Base-by-base conservation (phyloP, 1,284 basidiomycete genomes). In the Anthracocystis panici-leucophaei region DNA sequence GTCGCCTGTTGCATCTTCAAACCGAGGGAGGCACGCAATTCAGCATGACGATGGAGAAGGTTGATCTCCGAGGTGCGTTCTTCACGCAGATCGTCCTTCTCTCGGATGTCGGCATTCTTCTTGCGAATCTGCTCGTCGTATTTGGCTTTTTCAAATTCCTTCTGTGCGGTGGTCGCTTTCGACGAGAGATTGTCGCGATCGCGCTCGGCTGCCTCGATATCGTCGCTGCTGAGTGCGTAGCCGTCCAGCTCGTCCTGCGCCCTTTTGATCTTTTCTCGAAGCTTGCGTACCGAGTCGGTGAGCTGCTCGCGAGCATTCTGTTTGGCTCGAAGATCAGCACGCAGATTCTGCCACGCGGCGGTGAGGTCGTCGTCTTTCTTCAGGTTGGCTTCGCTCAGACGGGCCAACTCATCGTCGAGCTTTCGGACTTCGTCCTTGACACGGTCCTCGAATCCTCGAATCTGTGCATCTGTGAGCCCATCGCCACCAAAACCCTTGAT, bases 21-120 rank as follows among this genome's bases (percentile, higher is more conserved):
- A 42, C 91, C 90, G 49, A 98, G 86, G 77, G 91, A 91, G 1
- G 95, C 94, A 41, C 95, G 88, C 1, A 90, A 88, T 70, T 95
- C 93, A 0, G 93, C 91, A 82, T 97, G 94, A 41, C 90, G 84
- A 80, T 91, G 94, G 65, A 97, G 86, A 1, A 88, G 86, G 35
- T 90, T 89, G 50, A 96, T 87, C 78, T 98, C 95, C 0, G 86
- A 77, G 63, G 91, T 93, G 60, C 95, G 86, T 25, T 86, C 86
- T 33, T 96, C 94, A 27, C 92, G 88, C 54, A 88, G 88, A 29
- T 90, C 89, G 75, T 97, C 94, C 65, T 93, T 87, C 33, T 84
- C 83, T 33, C 91, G 88, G 23, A 89, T 87, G 61, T 89, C 89
- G 7, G 87, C 84, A 0, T 87, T 87, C 60, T 91, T 90, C 57